Conservation (phyloP, 352 stramenopile genomes). For the Globisporangium rhizosaccharum region DNA sequence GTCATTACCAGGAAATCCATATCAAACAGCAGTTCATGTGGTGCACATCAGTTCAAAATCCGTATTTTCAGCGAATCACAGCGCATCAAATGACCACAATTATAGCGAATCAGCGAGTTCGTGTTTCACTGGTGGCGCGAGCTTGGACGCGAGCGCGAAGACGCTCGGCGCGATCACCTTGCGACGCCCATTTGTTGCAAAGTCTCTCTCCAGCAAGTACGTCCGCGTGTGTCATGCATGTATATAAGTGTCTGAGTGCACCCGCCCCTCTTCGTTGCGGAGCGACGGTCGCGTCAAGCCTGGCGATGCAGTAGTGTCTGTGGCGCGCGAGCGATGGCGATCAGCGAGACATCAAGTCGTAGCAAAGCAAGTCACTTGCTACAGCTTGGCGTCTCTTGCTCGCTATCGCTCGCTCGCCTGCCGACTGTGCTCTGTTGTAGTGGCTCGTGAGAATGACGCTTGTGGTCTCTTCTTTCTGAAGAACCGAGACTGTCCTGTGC, state of each 20-base stretch:
- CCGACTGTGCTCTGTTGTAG: conserved; percentile 13
- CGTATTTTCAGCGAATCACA: conserved; percentile 1
- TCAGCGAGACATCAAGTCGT: not conserved
- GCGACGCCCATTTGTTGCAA: conserved; percentile 70
- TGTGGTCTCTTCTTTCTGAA: conserved; percentile 59
- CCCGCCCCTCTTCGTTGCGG: not conserved
- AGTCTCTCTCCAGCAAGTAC: conserved; percentile 85
- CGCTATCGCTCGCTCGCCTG: not conserved
- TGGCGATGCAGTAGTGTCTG: not conserved
- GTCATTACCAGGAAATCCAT: not conserved
- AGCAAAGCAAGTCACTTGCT: not conserved
- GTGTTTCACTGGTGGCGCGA: conserved; percentile 36
- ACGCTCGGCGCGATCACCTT: conserved; percentile 1
- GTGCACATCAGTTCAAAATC: not conserved
- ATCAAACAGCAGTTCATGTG: not conserved
- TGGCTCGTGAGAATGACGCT: conserved; percentile 43
- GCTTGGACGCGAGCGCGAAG: not conserved
- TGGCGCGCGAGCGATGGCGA: conserved; percentile 2
- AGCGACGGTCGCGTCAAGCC: not conserved
- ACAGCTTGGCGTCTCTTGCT: conserved; percentile 1
- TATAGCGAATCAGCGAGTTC: not conserved
- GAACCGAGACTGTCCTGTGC: conserved; percentile 89
- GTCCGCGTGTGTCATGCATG: conserved; percentile 25
- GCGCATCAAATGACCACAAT: not conserved
- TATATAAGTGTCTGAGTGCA: conserved; percentile 5